Base-by-base conservation (phyloP, 768 basidiomycete species). In the Fomitopsis pulvina region DNA sequence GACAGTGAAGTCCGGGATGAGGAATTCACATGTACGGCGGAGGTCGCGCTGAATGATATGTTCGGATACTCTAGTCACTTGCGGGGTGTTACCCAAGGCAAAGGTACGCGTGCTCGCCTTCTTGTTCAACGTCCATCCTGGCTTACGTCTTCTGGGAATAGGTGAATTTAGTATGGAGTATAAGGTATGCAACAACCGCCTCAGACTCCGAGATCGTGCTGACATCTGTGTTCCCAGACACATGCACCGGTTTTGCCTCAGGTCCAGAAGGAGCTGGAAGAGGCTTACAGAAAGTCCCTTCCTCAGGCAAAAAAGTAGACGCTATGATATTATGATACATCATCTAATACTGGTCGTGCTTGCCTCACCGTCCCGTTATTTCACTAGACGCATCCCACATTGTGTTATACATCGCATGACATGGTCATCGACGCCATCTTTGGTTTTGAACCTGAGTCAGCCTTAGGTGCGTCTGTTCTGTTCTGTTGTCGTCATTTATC, bases 1-100 rank as follows among this genome's bases (percentile, higher is more conserved):
- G 95, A 97, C 60, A 95, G 89, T 58, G 96, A 98, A 69, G 87
- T 95, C 27, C 83, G 95, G 38, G 94, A 96, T 57, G 96, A 98
- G 58, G 95, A 99, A 68, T 98, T 99, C 63, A 92, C 90, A 4
- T 79, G 86, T 48, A 75, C 79, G 25, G 92, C 92, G 20, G 95
- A 97, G 62, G 94, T 99, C 11, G 84, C 91, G 7, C 66, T 99
- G 67, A 96, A 92, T 66, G 95, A 98, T 59, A 98, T 98, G 95
- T 99, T 99, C 63, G 90, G 92, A 16, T 97, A 97, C 65, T 94
- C 93, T 30, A 91, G 84, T 60, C 87, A 92, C 58, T 74, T 98
- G 40, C 82, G 95, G 51, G 95, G 95, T 2, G 83, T 81, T 50
- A 99, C 96, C 0, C 96, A 98, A 69, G 96, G 95, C 61, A 98